Base-by-base conservation (phyloP, 1,284 basidiomycete species). In the Neotropicomus parvogracilis region DNA sequence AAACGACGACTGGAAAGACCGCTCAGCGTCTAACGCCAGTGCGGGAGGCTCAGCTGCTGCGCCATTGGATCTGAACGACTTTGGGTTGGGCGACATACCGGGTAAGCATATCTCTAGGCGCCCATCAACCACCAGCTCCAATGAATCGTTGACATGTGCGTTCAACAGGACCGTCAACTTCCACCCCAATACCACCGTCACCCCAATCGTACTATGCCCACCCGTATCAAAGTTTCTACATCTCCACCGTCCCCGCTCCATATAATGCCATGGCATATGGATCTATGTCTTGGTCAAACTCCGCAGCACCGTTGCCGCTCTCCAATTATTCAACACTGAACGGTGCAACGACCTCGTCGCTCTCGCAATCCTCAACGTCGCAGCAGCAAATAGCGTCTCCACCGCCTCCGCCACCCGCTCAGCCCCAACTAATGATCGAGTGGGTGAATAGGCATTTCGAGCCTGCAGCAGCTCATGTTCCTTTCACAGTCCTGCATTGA, bases 251-350 rank as follows among this genome's bases (percentile, higher is more conserved):
- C n/a, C 63, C 73, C 9, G 65, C 73, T 3, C 73, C 81, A 6
- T 82, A 76, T 66, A 77, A 77, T 54, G 70, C 75, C 5, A 70
- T 80, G 57, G 60, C 74, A 6, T 82, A 82, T 52, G 70, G 73
- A 29, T 54, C 66, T 1, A 62, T 77, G 32, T 56, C 70, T 19
- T 83, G 80, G 78, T 55, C 72, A 1, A 56, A 59, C 24, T 63
- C 72, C 29, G 59, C 70, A 12, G 59, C 71, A 7, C 70, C 74
- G 36, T 65, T 88, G 6, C 85, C 86, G 1, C 64, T 88, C 27
- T 88, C 85, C 8, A 80, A 70, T 50, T 88, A 88, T 55, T 88
- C 85, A 12, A 80, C 81, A 26, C 65, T 88, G 45, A 86, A 88
- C 66, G 85, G 85, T 16, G 85, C 85, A 24, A 88, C 79, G 5